These are phyloP conservation scores for Candida ficus DNA, from an alignment of 805 yeast genomes.

Conservation along the genomic window DNA sequence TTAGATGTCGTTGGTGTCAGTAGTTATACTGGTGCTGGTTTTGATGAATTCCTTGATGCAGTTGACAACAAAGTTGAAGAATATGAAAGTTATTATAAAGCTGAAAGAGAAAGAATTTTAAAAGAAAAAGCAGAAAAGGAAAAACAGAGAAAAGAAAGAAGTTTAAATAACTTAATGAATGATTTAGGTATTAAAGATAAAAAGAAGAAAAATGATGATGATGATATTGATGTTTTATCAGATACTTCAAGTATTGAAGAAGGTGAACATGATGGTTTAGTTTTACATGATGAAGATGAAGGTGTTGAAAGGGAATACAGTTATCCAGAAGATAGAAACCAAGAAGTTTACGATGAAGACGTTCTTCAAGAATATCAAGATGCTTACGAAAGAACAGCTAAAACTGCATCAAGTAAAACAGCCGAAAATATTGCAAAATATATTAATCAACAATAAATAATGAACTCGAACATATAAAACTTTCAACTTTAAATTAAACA, in stretches of 20 bases:
- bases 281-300: conserved; percentile 40
- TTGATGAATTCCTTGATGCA: conserved; percentile 81
- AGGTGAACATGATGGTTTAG: conserved; percentile 37
- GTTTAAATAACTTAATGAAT: conserved; percentile 69
- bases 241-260: conserved; percentile 47
- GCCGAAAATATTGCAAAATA: conserved; percentile 71
- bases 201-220: conserved; percentile 32
- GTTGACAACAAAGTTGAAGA: conserved; percentile 87
- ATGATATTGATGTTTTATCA: conserved; percentile 46
- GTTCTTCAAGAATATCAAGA: conserved; percentile 66
- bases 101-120: conserved; percentile 78
- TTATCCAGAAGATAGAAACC: conserved; percentile 60
- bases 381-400: conserved; percentile 62
- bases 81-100: conserved; percentile 74
- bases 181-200: conserved; percentile 66
- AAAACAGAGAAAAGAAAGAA: conserved; percentile 62
- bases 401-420: conserved; percentile 56
- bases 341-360: conserved; percentile 49
- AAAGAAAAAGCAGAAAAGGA: conserved; percentile 75
- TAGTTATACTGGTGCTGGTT: conserved; percentile 89
- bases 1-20: conserved; percentile 91
- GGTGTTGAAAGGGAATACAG: conserved; percentile 64
- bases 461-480: no score
- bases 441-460: conserved; percentile 35
- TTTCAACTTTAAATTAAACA: no score